These are phyloP conservation scores for Iris pallida DNA, from an alignment of 116 monocot species.

Conservation along the genomic window DNA sequence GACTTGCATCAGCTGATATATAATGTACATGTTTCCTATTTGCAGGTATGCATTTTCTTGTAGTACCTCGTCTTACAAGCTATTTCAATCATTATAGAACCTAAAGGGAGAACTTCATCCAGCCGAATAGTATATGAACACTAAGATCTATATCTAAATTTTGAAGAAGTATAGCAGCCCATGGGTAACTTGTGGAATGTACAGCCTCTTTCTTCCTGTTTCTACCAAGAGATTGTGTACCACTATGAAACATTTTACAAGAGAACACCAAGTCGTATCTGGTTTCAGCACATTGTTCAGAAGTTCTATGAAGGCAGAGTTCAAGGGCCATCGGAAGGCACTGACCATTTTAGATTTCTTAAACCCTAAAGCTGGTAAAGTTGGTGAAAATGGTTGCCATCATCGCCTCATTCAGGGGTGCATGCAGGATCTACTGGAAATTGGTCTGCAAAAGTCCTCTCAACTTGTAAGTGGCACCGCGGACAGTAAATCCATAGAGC, in stretches of 20 bases:
- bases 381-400: conserved; percentile 12
- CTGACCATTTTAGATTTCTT: conserved; percentile 29
- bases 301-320: conserved; percentile 9
- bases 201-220: not conserved
- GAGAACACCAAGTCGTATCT: conserved; percentile 5
- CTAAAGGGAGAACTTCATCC: no score
- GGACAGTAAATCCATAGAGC: not conserved
- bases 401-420: conserved; percentile 34
- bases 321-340: conserved; percentile 12
- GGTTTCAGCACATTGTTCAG: not conserved
- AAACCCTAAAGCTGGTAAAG: not conserved
- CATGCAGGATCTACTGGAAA: conserved; percentile 35
- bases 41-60: no score
- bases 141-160: no score
- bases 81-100: no score
- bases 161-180: not conserved
- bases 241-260: conserved; percentile 10
- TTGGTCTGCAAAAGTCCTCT: conserved; percentile 2
- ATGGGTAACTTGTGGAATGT: conserved; percentile 19
- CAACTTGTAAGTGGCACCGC: not conserved
- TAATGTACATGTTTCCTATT: no score
- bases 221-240: not conserved
- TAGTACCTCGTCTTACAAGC: no score
- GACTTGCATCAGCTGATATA: no score
- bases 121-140: no score